These are phyloP conservation scores for Blastocystis sp. DNA, from an alignment of 352 stramenopile species.

Conservation along the genomic window DNA sequence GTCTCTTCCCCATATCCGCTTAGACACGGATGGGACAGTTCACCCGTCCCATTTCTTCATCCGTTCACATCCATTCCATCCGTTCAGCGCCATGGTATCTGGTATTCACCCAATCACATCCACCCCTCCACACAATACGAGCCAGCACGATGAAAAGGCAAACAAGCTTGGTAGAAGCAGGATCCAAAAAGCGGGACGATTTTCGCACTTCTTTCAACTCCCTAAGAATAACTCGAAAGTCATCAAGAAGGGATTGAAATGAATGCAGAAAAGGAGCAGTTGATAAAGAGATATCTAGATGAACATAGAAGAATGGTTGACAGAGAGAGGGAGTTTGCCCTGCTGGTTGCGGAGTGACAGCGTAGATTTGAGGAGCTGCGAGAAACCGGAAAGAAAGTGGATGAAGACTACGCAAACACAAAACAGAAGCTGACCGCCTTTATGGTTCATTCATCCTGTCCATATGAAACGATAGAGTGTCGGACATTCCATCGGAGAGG, in stretches of 20 bases:
- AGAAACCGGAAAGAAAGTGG: slow-evolving; percentile 19
- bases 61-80: no score
- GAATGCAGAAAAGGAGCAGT: slow-evolving; percentile 51
- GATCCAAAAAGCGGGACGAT: not conserved
- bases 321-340: slow-evolving; percentile 40
- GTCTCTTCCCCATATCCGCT: no score
- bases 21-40: no score
- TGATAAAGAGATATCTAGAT: slow-evolving; percentile 30
- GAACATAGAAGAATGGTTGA: slow-evolving; percentile 56
- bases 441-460: not conserved
- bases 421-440: slow-evolving; percentile 53
- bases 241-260: not conserved
- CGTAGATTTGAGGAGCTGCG: slow-evolving; percentile 59
- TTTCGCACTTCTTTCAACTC: slow-evolving; percentile 6
- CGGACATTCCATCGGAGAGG: slow-evolving; percentile 47
- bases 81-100: no score
- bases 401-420: slow-evolving; percentile 48
- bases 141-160: no score
- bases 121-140: no score
- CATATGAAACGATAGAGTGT: slow-evolving; percentile 36
- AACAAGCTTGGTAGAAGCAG: no score
- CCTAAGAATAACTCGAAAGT: not conserved
- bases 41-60: no score
- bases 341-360: not conserved
- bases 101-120: no score